A percentile compares a stretch with the other conserved stretches of the same genome.
These are phyloP conservation scores for Caryopteris hybrid DNA, from an alignment of 305 asterid species.

Conservation along the genomic window DNA sequence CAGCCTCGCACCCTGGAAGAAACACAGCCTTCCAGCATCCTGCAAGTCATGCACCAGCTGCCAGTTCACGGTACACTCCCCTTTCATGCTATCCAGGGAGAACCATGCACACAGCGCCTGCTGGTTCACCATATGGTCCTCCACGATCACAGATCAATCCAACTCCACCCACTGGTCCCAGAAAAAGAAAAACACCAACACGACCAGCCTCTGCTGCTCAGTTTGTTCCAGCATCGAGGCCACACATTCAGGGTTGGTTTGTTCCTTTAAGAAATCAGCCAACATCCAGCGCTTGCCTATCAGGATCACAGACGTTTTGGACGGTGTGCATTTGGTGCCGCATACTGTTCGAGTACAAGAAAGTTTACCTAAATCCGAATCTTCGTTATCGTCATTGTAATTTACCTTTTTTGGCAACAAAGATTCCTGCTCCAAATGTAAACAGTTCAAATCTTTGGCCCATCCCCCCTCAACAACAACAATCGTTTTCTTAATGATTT, in stretches of 20 bases:
- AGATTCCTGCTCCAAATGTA: slow-evolving; percentile 31
- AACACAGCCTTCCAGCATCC: neutral
- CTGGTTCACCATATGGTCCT: neutral
- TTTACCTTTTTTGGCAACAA: slow-evolving; percentile 40
- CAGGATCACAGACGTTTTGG: slow-evolving; percentile 46
- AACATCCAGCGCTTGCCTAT: slow-evolving; percentile 7
- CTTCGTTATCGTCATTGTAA: slow-evolving; percentile 43
- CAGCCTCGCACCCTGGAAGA: neutral
- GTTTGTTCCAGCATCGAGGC: slow-evolving; percentile 1
- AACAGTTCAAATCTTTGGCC: slow-evolving; percentile 10
- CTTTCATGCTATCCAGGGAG: neutral
- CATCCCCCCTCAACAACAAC: slow-evolving; percentile 19
- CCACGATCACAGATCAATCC: neutral
- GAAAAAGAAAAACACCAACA: neutral
- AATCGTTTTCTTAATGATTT: no score
- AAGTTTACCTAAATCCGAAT: slow-evolving; percentile 29
- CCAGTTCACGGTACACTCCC: neutral
- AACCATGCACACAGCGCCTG: neutral
- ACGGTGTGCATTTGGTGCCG: slow-evolving; percentile 47
- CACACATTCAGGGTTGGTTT: slow-evolving; percentile 6
- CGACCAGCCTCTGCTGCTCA: neutral
- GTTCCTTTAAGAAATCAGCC: slow-evolving; percentile 9
- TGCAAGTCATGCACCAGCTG: neutral
- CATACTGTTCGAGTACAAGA: slow-evolving; percentile 33
- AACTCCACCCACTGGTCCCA: neutral